Evolutionary conservation across 1,284 basidiomycete species (phyloP), one percentile per base, ranked within the genome.

Genomic region (Cryptococcus depauperatus): DNA sequence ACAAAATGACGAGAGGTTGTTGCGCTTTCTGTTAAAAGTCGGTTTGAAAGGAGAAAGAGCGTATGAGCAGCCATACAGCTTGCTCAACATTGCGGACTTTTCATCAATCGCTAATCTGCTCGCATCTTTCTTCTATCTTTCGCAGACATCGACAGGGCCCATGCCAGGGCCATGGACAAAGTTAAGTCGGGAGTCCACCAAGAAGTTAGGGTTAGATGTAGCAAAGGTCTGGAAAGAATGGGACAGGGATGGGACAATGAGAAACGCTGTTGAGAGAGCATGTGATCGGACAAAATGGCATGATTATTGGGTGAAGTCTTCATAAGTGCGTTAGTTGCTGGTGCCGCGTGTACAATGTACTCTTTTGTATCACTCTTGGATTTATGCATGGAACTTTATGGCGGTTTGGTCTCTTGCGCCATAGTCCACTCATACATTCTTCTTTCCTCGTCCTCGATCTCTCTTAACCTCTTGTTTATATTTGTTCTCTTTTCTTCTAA

Each of bases 111-210:
- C 58, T 9, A 35, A 52, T 7, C 62, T 82, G 22, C 73, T 92
- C 8, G 70, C 75, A 11, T 85, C 87, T 8, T 92, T 80, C 70
- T 93, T 91, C 70, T 74, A 75, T 55, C 75, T 90, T 42, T 71
- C 68, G 10, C 88, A 91, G 61, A 74, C 84, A 4, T 71, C 73
- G 27, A 79, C 78, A 37, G 88, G 88, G 5, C 73, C 73, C 42
- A 62, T 89, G 21, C 69, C 73, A 16, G 89, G 89, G 0, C 88
- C 89, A 10, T 92, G 79, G 69, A 66, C 72, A 38, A 84, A 79
- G 61, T 68, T 91, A 26, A 75, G 77, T 7, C 21, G 58, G 26
- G 54, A n/a, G 7, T 37, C 39, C 23, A 46, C 55, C 18, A 73
- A 75, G 43, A 60, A 65, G 28, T 66, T 81, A 5, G 76, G 72